These are phyloP conservation scores for barrel medic (Medicago truncatula) DNA, from an alignment of 306 rosid species.

Conservation along the genomic window MtrunA17r5.0-ANR NC_053044.1:18548501-18549000, in stretches of 20 bases:
- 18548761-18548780: neutral
- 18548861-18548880: constrained; percentile 91
- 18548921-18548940: constrained; percentile 51
- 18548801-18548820: constrained; percentile 1
- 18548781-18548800: neutral
- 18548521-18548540: constrained; percentile 76
- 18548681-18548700: neutral
- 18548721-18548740: neutral
- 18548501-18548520: constrained; percentile 77
- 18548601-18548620: constrained; percentile 7
- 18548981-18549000: neutral
- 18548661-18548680: neutral
- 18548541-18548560: constrained; percentile 68
- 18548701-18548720: neutral
- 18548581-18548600: constrained; percentile 36
- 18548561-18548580: constrained; percentile 79
- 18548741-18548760: neutral
- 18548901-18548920: constrained; percentile 93
- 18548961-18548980: neutral
- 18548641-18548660: neutral
- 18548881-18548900: constrained; percentile 90
- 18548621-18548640: constrained; percentile 7
- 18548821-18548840: constrained; percentile 66
- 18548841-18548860: constrained; percentile 68
- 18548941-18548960: constrained; percentile 22